These are phyloP conservation scores for Coprinellus aureogranulatus DNA, from an alignment of 768 basidiomycete species.

Conservation along the genomic window DNA sequence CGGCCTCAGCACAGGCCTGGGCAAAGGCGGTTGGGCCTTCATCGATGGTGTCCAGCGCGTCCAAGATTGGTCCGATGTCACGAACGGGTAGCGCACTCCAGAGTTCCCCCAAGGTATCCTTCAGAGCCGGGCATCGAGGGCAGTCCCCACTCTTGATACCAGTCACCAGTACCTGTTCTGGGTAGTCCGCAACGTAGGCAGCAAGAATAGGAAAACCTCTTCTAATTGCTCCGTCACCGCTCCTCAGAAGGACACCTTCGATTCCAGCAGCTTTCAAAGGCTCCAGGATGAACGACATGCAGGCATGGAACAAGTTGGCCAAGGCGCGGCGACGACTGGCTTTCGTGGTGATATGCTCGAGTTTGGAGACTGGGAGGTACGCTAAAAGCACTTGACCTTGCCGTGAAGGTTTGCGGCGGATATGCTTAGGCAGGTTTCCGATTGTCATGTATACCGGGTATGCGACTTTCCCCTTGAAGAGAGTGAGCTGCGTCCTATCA, in stretches of 20 bases:
- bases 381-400: constrained; percentile 34
- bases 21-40: constrained; percentile 14
- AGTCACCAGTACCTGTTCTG: constrained; percentile 42
- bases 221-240: constrained; percentile 33
- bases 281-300: constrained; percentile 27
- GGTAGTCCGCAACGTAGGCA: constrained; percentile 38
- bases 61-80: constrained; percentile 15
- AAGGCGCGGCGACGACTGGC: constrained; percentile 14
- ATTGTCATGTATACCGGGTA: constrained; percentile 51
- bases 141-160: constrained; percentile 25
- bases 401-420: constrained; percentile 33
- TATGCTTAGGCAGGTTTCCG: constrained; percentile 42
- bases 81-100: constrained; percentile 1
- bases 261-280: constrained; percentile 26
- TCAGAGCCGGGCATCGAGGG: constrained; percentile 20
- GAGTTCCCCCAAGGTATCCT: constrained; percentile 19
- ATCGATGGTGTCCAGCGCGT: constrained; percentile 23
- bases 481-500: constrained; percentile 44
- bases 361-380: constrained; percentile 38
- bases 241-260: constrained; percentile 21
- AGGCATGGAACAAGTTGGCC: constrained; percentile 37
- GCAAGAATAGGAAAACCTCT: constrained; percentile 39
- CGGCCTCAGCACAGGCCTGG: constrained; percentile 15
- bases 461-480: constrained; percentile 38
- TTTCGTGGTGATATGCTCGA: constrained; percentile 28